Evolutionary conservation across 2,329 filamentous ascomycete genomes (phyloP).

Genomic region (Cyclaneusma minus): DNA sequence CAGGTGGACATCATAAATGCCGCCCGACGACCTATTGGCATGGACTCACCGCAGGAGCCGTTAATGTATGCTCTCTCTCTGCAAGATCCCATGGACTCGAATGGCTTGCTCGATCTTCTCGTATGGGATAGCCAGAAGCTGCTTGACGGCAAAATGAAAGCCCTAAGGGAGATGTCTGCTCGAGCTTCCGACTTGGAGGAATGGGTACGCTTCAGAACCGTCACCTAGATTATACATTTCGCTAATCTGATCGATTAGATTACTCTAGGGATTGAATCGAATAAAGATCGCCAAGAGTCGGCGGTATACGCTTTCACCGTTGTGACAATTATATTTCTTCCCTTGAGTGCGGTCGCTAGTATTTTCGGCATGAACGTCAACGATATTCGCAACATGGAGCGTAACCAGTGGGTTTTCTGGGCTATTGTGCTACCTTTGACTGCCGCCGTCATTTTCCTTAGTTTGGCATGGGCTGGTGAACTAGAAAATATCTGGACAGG

Average conservation of each 20-base stretch:
- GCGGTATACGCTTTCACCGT: constrained; percentile 19
- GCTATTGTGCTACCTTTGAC: constrained; percentile 16
- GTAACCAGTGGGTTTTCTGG: constrained; percentile 18
- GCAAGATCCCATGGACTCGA: constrained; percentile 3
- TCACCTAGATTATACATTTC: not conserved
- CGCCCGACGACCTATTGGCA: no score
- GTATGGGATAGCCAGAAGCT: constrained; percentile 7
- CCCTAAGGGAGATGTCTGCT: constrained; percentile 9
- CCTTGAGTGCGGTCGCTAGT: constrained; percentile 15
- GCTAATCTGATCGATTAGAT: constrained; percentile 4
- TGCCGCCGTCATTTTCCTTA: constrained; percentile 9
- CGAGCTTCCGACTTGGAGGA: constrained; percentile 8
- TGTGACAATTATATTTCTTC: constrained; percentile 20
- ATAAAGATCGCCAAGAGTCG: constrained; percentile 14
- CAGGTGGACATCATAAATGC: constrained; percentile 6
- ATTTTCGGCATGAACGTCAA: constrained; percentile 20
- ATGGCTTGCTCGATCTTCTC: constrained; percentile 9
- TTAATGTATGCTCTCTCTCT: not conserved
- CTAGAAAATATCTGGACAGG: no score
- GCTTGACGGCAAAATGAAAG: constrained; percentile 8
- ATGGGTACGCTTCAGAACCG: constrained; percentile 4
- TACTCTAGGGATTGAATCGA: constrained; percentile 12
- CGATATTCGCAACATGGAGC: constrained; percentile 16
- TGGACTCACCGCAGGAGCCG: constrained; percentile 1
- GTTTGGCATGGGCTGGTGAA: constrained; percentile 11